Evolutionary conservation across 129 eudicot species (phyloP).

Genomic region (Centrapalus pauciflorus): DNA sequence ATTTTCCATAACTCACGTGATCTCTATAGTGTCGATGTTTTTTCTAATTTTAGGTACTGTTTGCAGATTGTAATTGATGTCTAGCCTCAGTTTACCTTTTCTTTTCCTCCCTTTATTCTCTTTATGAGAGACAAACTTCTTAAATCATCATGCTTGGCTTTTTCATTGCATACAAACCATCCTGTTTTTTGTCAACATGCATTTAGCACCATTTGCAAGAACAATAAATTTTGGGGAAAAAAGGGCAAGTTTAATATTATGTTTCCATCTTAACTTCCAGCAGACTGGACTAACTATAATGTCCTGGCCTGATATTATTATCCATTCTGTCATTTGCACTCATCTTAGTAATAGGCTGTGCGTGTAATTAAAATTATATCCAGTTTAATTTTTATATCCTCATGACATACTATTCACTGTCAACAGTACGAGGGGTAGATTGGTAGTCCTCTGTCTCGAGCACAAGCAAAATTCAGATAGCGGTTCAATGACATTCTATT

Average conservation of each 20-base stretch:
- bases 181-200: background rate
- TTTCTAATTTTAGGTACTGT: background rate
- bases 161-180: background rate
- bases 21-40: background rate
- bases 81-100: background rate
- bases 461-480: conserved; percentile 73
- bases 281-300: background rate
- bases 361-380: background rate
- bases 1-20: background rate
- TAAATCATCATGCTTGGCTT: background rate
- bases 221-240: background rate
- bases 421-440: conserved; percentile 81
- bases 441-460: conserved; percentile 79
- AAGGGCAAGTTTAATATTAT: too few relatives aligned
- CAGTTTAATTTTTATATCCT: background rate
- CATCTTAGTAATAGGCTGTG: background rate
- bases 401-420: conserved; percentile 13
- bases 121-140: conserved; percentile 1
- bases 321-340: background rate
- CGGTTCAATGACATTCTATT: conserved; percentile 57
- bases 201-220: too few relatives aligned
- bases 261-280: background rate
- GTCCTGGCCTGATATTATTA: conserved; percentile 1
- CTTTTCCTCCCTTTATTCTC: background rate
- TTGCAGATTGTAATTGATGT: too few relatives aligned